Percentiles rank a stretch among this genome's conserved stretches.
Evolutionary conservation across 2,329 filamentous ascomycete species (phyloP).

Genomic region (Alternaria metachromatica): DNA sequence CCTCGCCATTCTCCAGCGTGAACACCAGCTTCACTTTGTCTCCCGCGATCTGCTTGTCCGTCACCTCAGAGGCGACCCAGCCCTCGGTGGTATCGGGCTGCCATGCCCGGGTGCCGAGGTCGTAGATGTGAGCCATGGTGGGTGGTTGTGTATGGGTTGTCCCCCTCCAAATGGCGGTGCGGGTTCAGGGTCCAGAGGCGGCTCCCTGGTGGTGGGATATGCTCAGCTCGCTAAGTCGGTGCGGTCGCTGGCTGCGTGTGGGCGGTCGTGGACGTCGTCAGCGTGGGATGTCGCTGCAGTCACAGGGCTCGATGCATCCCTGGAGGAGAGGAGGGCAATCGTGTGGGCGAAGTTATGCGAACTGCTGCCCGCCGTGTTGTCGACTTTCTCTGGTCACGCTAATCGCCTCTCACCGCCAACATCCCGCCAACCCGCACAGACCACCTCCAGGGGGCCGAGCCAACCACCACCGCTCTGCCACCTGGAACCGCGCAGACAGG

Average conservation of each 20-base stretch:
- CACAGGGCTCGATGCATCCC: conserved; percentile 40
- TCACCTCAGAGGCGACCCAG: conserved; percentile 95
- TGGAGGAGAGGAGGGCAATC: conserved; percentile 8
- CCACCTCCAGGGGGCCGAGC: conserved; percentile 16
- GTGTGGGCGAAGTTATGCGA: conserved; percentile 13
- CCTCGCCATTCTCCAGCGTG: conserved; percentile 90
- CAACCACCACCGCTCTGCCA: conserved; percentile 20
- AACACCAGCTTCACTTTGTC: conserved; percentile 89
- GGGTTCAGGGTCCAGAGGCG: conserved; percentile 34
- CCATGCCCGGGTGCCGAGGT: conserved; percentile 97
- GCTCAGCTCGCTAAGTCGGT: conserved; percentile 26
- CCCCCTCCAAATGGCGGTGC: conserved; percentile 23
- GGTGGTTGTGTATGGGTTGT: conserved; percentile 15
- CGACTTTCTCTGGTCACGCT: conserved; percentile 30
- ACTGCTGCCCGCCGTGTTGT: conserved; percentile 15
- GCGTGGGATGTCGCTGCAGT: conserved; percentile 35
- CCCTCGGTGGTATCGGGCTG: conserved; percentile 95
- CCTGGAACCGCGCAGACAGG: conserved; percentile 17
- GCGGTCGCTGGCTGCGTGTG: conserved; percentile 19
- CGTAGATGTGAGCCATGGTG: conserved; percentile 88
- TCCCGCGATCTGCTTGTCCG: conserved; percentile 82
- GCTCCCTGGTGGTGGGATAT: conserved; percentile 27
- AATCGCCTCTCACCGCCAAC: conserved; percentile 32
- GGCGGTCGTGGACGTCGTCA: conserved; percentile 19
- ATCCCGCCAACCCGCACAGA: conserved; percentile 23